Base-by-base conservation (phyloP, 2,329 filamentous ascomycete species). In the Aspergillus aculeatus region DNA sequence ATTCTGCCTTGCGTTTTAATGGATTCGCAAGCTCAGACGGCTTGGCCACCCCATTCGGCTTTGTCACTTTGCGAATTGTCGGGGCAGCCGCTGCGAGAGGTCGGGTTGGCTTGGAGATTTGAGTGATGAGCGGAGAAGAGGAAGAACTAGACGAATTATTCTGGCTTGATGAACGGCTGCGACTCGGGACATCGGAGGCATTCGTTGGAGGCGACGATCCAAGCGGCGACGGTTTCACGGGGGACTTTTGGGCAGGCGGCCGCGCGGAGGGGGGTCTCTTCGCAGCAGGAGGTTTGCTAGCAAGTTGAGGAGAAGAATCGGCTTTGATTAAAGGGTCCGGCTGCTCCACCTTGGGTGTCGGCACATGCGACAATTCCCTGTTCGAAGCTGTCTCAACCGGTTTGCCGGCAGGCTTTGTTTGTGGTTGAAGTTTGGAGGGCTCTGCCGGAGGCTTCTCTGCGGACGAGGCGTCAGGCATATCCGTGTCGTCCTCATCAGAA, bases 191-290 rank as follows among this genome's bases (percentile, higher is more conserved):
- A 68, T 87, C 84, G 21, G 84, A 86, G 29, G 83, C 82, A 69
- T 85, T 86, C 61, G 85, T 81, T 5, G 85, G 84, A 23, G 84
- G 84, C 2, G 85, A 86, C 6, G 83, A 84, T 10, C 83, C 84
- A 11, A 87, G 80, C 12, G 84, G 85, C 16, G 86, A 87, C 2
- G 84, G 84, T 56, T 87, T 87, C 68, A 82, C 83, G 1, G 85
- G 84, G 47, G 83, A 85, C 61, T 62, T 68, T 31, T 62, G 62
- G 26, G 78, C 85, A 23, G 75, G 77, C 53, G 66, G 71, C 63
- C 69, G 77, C 58, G 71, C 78, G 73, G 71, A 66, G 23, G 71
- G 63, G 16, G 72, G 69, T 47, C 74, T 68, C 60, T 77, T 75
- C 14, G 71, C 69, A 38, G 75, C 69, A 47, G 73, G 70, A 51